Evolutionary conservation across 148 eudicot species (phyloP), one percentile per base, ranked within the genome.

Genomic region (Vaccinium corymbosum): DNA sequence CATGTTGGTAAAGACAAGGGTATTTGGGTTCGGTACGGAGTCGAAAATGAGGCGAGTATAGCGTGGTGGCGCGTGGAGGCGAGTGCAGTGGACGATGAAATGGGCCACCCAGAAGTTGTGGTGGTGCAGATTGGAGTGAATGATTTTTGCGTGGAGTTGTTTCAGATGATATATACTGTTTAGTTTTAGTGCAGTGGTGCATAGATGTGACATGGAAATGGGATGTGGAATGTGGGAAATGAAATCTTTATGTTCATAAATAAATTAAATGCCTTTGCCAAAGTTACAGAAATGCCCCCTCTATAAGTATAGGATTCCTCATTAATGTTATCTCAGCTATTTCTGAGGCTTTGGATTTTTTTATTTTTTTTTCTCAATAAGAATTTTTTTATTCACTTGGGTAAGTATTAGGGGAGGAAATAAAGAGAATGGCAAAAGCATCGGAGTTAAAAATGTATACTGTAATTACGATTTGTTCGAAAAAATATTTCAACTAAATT

Each of bases 21-120:
- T 84, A 81, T 77, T 84, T 29, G 90, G 91, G 64, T 29, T 76
- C 14, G 84, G 83, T 19, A 76, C 59, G 0, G 89, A 90, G 48
- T 85, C 73, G 87, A 91, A 90, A 29, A 93, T 82, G 78, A 71
- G 78, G 50, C 83, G 70, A 22, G 92, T 46, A 59, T 91, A 93
- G 7, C 84, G 80, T 7, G 79, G 79, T 7, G 95, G 93, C 19
- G 88, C 89, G 51, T 78, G 86, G 87, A 90, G 79, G 82, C 90
- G 89, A 83, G 93, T 88, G 88, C 93, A 93, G 59, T 83, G 88
- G 46, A 71, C 62, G 74, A 93, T 81, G 89, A 93, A 91, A 3
- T 82, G 85, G 7, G 93, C 85, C 76, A 72, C 91, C 92, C 91
- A 93, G 87, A 75, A 87, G 81, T 79, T 83, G 61, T 76, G 66